Conservation (phyloP, 805 yeast species). For the Saitoella complicata region DNA sequence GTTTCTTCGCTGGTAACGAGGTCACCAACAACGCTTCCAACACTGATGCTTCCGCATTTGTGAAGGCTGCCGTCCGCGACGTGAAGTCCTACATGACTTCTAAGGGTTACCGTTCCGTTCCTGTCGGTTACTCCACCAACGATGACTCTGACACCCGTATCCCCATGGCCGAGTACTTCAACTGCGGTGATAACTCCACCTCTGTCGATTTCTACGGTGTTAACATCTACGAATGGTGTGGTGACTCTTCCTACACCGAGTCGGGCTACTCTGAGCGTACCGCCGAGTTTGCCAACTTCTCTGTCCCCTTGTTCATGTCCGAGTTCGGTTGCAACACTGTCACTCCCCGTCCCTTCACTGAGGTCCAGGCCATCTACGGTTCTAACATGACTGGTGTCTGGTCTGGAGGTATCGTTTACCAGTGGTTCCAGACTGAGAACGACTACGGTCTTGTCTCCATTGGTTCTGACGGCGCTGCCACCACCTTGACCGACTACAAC, state of each 20-base stretch:
- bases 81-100: constrained; percentile 53
- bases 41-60: constrained; percentile 80
- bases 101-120: constrained; percentile 55
- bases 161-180: constrained; percentile 65
- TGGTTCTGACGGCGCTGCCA: constrained; percentile 24
- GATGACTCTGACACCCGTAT: constrained; percentile 75
- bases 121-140: constrained; percentile 86
- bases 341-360: constrained; percentile 62
- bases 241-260: constrained; percentile 35
- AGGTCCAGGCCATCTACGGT: constrained; percentile 61
- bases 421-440: constrained; percentile 63
- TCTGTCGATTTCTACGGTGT: constrained; percentile 61
- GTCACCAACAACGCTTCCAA: constrained; percentile 70
- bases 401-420: constrained; percentile 91
- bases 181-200: constrained; percentile 48
- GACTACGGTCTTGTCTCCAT: constrained; percentile 71
- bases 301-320: constrained; percentile 65
- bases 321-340: constrained; percentile 69
- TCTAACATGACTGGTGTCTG: constrained; percentile 65
- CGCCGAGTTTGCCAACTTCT: constrained; percentile 48
- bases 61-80: constrained; percentile 89
- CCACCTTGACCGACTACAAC: constrained; percentile 43
- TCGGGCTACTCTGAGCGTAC: constrained; percentile 66
- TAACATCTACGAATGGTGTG: constrained; percentile 85
- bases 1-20: constrained; percentile 95